phyloP scores from a whole-genome alignment of 2,329 filamentous ascomycete species.

The Rosellinia necatrix region DNA sequence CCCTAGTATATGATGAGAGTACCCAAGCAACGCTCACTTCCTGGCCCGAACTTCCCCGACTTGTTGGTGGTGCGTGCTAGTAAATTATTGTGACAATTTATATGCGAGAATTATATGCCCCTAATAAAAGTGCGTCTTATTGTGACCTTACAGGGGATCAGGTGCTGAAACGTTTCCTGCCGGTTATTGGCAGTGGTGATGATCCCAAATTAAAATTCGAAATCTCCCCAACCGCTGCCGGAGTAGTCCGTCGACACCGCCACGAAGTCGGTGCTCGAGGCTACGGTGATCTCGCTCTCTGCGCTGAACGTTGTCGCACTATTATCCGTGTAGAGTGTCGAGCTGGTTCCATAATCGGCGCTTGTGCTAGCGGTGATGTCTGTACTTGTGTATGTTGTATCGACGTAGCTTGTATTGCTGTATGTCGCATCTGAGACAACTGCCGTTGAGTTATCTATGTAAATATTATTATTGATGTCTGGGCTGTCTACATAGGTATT shows the following conservation, averaged over 20 bases:
- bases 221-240: constrained; percentile 33
- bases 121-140: no score
- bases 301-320: constrained; percentile 15
- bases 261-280: constrained; percentile 24
- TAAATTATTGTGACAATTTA: neutral
- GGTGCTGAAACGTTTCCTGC: no score
- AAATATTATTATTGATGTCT: constrained; percentile 21
- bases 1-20: neutral
- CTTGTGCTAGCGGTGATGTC: constrained; percentile 22
- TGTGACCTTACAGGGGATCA: no score
- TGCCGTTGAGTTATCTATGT: constrained; percentile 19
- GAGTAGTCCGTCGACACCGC: constrained; percentile 33
- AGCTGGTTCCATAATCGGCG: constrained; percentile 12
- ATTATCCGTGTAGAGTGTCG: constrained; percentile 8
- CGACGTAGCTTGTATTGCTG: constrained; percentile 14
- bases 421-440: constrained; percentile 13
- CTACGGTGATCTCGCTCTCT: constrained; percentile 27
- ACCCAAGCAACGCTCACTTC: neutral
- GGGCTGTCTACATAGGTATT: constrained; percentile 25
- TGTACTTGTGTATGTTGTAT: constrained; percentile 7
- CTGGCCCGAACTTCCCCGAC: neutral
- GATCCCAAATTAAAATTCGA: constrained; percentile 4
- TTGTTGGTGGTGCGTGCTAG: neutral
- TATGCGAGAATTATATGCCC: neutral
- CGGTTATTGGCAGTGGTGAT: no score